phyloP scores from a whole-genome alignment of 2,329 filamentous ascomycete genomes.

The Colletotrichum lentis region DNA sequence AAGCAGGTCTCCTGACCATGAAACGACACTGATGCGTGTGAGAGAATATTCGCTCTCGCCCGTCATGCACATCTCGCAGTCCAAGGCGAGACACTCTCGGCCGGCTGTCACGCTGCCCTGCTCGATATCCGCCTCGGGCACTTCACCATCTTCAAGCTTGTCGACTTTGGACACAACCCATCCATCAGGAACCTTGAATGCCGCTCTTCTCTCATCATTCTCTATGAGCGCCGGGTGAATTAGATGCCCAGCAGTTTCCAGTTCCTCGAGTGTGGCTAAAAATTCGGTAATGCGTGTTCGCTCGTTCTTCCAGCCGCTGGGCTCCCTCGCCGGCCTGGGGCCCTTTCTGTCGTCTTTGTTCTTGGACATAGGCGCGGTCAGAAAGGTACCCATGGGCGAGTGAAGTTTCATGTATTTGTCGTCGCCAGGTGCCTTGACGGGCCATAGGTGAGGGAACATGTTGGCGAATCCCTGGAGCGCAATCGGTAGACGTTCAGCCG shows the following conservation, averaged over 20 bases:
- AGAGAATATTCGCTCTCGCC: slow-evolving; percentile 81
- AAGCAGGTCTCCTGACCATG: slow-evolving; percentile 83
- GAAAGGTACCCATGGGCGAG: slow-evolving; percentile 85
- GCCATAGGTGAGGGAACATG: slow-evolving; percentile 90
- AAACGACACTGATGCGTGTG: slow-evolving; percentile 85
- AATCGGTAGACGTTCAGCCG: slow-evolving; percentile 59
- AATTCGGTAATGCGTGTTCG: slow-evolving; percentile 85
- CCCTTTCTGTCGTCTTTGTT: slow-evolving; percentile 64
- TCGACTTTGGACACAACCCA: slow-evolving; percentile 84
- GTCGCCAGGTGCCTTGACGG: slow-evolving; percentile 86
- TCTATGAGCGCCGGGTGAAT: slow-evolving; percentile 81
- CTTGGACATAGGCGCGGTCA: slow-evolving; percentile 77
- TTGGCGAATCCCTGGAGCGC: slow-evolving; percentile 74
- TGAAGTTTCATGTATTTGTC: slow-evolving; percentile 81
- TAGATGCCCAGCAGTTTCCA: slow-evolving; percentile 83
- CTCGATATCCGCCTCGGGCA: slow-evolving; percentile 76
- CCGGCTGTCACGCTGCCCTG: slow-evolving; percentile 85
- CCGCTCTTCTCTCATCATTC: slow-evolving; percentile 61
- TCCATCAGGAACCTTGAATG: slow-evolving; percentile 67
- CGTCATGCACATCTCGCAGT: slow-evolving; percentile 98
- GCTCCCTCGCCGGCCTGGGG: slow-evolving; percentile 68
- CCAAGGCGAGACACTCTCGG: slow-evolving; percentile 79
- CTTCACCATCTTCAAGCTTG: slow-evolving; percentile 70
- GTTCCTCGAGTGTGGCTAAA: slow-evolving; percentile 74
- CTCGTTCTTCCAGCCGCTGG: slow-evolving; percentile 74